Evolutionary conservation across 768 basidiomycete species (phyloP), one percentile per base, ranked within the genome.

Genomic region (Rhodotorula taiwanensis): DNA sequence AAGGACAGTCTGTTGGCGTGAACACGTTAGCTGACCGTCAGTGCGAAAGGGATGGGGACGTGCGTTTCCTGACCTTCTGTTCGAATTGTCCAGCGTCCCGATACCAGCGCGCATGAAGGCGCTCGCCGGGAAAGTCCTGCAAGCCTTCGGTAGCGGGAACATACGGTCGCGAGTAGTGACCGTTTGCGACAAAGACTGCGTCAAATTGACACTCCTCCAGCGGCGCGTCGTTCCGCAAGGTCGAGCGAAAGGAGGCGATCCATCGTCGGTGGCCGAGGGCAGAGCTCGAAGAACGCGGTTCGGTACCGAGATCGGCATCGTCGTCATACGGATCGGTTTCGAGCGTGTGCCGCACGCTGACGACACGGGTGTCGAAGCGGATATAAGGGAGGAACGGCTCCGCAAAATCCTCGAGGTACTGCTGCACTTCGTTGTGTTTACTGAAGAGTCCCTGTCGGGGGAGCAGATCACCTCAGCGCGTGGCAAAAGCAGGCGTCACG

Each of bases 41-140:
- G 25, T 3, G 13, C 20, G 33, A 33, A 13, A 33, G 10, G 25
- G n/a, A n/a, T n/a, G n/a, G n/a, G n/a, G n/a, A n/a, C n/a, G n/a
- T n/a, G n/a, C n/a, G n/a, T n/a, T n/a, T n/a, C n/a, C 66, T 47
- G 20, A 71, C 70, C 66, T 74, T 63, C 27, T 74, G 69, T 34
- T 43, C 33, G 49, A 70, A 76, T 18, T 71, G 68, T 18, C 72
- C 67, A 3, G 76, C 71, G 14, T 56, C 47, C 9, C 73, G 69
- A 53, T 74, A 78, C 71, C 72, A 77, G 28, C 75, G 55, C 5
- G 76, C 73, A 64, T 78, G 78, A 27, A 73, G 27, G 15, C 77
- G 52, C 47, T 72, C 57, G 2, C 76, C 75, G 8, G 66, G 53
- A 58, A 73, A 78, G 2, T 62, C 45, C 71, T 54, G 66, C 27